Evolutionary conservation across 257 asterid species (phyloP).

Genomic region (Salvia rosmarinus): DNA sequence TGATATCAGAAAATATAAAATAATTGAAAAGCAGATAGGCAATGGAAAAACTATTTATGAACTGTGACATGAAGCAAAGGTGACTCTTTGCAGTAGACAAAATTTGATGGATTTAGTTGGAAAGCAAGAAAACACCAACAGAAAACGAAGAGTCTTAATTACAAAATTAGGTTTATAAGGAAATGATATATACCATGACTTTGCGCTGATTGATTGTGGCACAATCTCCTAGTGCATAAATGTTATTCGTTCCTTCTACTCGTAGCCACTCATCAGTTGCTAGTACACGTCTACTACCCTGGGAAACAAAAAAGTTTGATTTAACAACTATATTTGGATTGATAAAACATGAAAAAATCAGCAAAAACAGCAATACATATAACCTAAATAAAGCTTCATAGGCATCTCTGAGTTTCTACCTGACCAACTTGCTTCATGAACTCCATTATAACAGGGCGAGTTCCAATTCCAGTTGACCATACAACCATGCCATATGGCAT

Average conservation of each 20-base stretch:
- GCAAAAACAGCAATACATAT: not conserved
- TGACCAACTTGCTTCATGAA: slow-evolving; percentile 95
- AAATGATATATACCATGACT: slow-evolving; percentile 76
- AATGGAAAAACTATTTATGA: not conserved
- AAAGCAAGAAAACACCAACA: not conserved
- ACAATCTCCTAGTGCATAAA: slow-evolving; percentile 90
- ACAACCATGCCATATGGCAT: slow-evolving; percentile 97
- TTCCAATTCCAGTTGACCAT: slow-evolving; percentile 98
- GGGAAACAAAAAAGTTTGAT: slow-evolving; percentile 20
- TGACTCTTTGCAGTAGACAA: not conserved
- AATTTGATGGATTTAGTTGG: slow-evolving; percentile 11
- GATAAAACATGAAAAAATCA: slow-evolving; percentile 13
- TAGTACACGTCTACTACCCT: slow-evolving; percentile 81
- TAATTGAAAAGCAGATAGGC: not conserved
- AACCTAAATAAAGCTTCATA: slow-evolving; percentile 15
- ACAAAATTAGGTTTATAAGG: not conserved
- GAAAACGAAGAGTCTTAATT: slow-evolving; percentile 9
- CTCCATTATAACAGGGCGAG: slow-evolving; percentile 84
- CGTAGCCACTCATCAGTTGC: slow-evolving; percentile 98
- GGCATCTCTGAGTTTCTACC: slow-evolving; percentile 50
- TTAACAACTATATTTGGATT: slow-evolving; percentile 14
- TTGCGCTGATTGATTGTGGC: slow-evolving; percentile 93
- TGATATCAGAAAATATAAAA: not conserved
- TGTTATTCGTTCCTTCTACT: slow-evolving; percentile 68
- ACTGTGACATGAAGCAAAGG: not conserved